These are phyloP conservation scores for Aspergillus haitiensis DNA, from an alignment of 495 filamentous ascomycete species.

Conservation along the genomic window DNA sequence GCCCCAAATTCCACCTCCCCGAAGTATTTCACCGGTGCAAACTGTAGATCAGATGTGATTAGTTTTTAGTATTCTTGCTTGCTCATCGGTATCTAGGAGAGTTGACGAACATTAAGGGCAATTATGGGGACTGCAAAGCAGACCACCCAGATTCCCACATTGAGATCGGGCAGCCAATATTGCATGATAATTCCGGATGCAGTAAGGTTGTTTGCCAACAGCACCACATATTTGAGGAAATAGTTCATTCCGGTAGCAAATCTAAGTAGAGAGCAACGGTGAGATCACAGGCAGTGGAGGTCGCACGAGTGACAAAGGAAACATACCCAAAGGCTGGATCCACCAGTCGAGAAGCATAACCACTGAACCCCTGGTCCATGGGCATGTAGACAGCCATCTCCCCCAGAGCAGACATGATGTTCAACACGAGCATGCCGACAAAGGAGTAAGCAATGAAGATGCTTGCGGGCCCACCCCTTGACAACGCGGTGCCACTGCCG, in stretches of 20 bases:
- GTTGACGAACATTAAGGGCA: slow-evolving; percentile 12
- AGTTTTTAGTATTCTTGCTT: background rate
- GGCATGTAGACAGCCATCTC: slow-evolving; percentile 17
- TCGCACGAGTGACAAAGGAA: background rate
- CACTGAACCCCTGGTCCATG: slow-evolving; percentile 17
- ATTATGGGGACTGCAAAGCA: slow-evolving; percentile 9
- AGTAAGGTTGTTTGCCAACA: slow-evolving; percentile 11
- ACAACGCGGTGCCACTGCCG: slow-evolving; percentile 6
- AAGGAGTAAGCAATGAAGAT: slow-evolving; percentile 13
- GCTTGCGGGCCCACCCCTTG: slow-evolving; percentile 10
- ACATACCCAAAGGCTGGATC: slow-evolving; percentile 17
- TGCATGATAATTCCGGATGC: slow-evolving; percentile 16
- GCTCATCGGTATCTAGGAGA: background rate
- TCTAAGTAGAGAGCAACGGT: background rate
- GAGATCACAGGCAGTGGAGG: too few relatives aligned
- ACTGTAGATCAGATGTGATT: background rate
- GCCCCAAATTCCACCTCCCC: slow-evolving; percentile 68
- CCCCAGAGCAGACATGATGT: slow-evolving; percentile 14
- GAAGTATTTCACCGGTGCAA: slow-evolving; percentile 61
- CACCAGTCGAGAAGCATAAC: slow-evolving; percentile 12
- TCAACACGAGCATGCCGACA: slow-evolving; percentile 5
- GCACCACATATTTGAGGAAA: slow-evolving; percentile 16
- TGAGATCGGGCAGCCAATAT: slow-evolving; percentile 17
- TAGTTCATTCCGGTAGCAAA: slow-evolving; percentile 21
- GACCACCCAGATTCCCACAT: slow-evolving; percentile 12